A percentile compares a stretch with the other conserved stretches of the same genome.
These are phyloP conservation scores for Boletus huronensis DNA, from an alignment of 768 basidiomycete genomes.

Conservation along the genomic window DNA sequence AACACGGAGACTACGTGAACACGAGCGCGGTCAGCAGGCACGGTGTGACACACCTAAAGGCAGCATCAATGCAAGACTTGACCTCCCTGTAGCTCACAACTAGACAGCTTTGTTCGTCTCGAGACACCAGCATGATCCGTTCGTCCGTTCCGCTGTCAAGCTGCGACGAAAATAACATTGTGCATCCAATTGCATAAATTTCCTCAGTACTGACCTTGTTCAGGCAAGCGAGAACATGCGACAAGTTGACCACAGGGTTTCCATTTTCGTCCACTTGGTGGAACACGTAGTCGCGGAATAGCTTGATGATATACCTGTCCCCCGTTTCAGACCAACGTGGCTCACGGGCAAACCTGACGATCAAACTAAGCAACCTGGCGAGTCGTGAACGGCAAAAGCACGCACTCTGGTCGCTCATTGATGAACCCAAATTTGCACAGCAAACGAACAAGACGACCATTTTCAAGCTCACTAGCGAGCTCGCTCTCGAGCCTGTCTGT, in stretches of 20 bases:
- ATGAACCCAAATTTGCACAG: conserved; percentile 96
- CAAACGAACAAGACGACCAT: conserved; percentile 84
- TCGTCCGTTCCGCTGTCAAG: conserved; percentile 94
- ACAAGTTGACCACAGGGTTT: conserved; percentile 83
- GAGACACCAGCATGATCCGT: conserved; percentile 87
- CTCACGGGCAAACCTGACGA: conserved; percentile 87
- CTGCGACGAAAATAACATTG: conserved; percentile 36
- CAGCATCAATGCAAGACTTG: conserved; percentile 77
- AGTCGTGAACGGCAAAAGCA: conserved; percentile 10
- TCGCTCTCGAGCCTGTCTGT: conserved; percentile 81
- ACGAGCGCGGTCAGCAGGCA: neutral
- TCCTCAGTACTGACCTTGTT: conserved; percentile 68
- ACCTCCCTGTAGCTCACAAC: conserved; percentile 93
- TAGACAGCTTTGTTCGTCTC: conserved; percentile 95
- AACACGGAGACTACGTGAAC: neutral
- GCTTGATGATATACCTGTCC: conserved; percentile 95
- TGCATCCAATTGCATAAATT: neutral
- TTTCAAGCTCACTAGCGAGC: conserved; percentile 87
- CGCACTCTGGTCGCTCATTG: conserved; percentile 98
- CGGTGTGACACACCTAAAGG: conserved; percentile 61
- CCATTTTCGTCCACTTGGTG: conserved; percentile 93
- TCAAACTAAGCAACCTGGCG: neutral
- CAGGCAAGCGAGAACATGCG: conserved; percentile 86
- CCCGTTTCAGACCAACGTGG: conserved; percentile 98
- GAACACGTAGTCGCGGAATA: conserved; percentile 98